phyloP scores from a whole-genome alignment of 164 flowering plant genomes.

The Stephania cephalantha region DNA sequence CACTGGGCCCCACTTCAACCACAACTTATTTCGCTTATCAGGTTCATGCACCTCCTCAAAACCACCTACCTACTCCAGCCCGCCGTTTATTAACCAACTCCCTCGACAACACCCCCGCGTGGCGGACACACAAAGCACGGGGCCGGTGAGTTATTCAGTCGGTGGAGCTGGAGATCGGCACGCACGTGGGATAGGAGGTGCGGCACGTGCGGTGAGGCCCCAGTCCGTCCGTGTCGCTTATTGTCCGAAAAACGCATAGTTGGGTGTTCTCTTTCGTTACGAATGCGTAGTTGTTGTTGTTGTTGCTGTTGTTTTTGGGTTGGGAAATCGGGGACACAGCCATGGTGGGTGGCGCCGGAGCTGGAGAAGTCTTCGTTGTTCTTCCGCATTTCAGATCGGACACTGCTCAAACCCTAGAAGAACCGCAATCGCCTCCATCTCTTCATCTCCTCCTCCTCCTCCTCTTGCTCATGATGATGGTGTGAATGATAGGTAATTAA shows the following conservation, averaged over 20 bases:
- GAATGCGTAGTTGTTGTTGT: too few relatives aligned
- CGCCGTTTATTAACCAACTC: background rate
- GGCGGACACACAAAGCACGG: background rate
- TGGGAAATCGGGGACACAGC: background rate
- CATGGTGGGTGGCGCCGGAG: background rate
- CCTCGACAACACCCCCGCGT: background rate
- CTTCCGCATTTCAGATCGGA: conserved; percentile 14
- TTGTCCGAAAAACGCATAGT: too few relatives aligned
- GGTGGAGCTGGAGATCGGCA: background rate
- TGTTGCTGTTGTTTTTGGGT: too few relatives aligned
- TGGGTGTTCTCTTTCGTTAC: too few relatives aligned
- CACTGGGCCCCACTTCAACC: background rate
- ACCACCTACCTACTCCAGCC: background rate
- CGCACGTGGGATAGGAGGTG: conserved; percentile 4
- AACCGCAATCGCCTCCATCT: background rate
- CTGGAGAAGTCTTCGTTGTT: background rate
- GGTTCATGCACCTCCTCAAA: background rate
- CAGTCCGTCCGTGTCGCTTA: background rate
- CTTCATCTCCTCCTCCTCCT: background rate
- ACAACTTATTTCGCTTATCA: background rate
- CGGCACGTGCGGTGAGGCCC: background rate
- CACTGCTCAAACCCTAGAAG: background rate
- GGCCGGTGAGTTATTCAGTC: background rate
- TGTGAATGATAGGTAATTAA: background rate
- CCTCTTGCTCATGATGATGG: background rate